Base-by-base conservation (phyloP, 2,329 filamentous ascomycete species). In the Leptographium procerum region DNA sequence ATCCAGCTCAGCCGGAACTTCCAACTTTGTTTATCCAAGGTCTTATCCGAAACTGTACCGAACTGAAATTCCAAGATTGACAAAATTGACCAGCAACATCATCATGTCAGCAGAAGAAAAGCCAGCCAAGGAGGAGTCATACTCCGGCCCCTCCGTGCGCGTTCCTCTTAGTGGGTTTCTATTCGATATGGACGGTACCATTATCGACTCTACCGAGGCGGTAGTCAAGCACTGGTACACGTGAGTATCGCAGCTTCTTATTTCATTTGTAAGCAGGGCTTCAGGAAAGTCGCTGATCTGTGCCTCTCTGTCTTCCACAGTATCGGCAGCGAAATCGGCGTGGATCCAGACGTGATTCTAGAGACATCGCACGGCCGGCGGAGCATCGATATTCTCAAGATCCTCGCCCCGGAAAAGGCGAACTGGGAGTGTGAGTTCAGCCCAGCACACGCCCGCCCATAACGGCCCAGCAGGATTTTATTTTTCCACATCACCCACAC, bases 281-380 rank as follows among this genome's bases (percentile, higher is more conserved):
- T 8, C 40, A 43, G 40, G 19, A 3, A 43, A 19, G n/a, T 14
- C 48, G n/a, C 22, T 34, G 28, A 10, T 29, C 2, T 13, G 7
- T 4, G 28, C 24, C n/a, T n/a, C n/a, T 29, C 8, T 28, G 50
- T 14, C 43, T 5, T 5, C n/a, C n/a, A 56, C 66, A 89, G 87
- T n/a, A 81, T 91, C 63, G 91, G 88, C 55, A 79, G 81, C 11
- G 89, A 96, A 69, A 86, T 97, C 66, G 89, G 89, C 28, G 86
- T 96, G 26, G 83, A 89, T 64, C 88, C 89, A n/a, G 79, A 86
- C 53, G 82, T 87, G 52, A 97, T 99, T 66, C 80, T 97, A 29
- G 81, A 89, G 66, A 95, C 90, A 11, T 96, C 91, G 6, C 94
- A 99, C 72, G 94, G 94, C 61, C 84, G 92, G 60, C 79, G 94